Conservation (phyloP, 2,329 filamentous ascomycete genomes). For the Penicillium rolfsii region DNA sequence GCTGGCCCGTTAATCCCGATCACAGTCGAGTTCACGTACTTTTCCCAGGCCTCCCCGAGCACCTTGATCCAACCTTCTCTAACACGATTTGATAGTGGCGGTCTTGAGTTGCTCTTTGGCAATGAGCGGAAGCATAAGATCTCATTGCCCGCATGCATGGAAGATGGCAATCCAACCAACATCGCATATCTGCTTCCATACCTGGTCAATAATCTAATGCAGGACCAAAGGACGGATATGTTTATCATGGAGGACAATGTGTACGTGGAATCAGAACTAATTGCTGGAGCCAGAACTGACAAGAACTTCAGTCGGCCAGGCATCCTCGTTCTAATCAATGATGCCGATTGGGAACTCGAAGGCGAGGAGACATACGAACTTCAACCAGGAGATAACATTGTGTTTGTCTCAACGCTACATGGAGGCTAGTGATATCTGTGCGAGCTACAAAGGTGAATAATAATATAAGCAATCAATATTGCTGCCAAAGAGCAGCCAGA, state of each 20-base stretch:
- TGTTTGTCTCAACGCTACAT: conserved; percentile 96
- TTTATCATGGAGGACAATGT: conserved; percentile 87
- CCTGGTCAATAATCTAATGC: conserved; percentile 81
- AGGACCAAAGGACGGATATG: conserved; percentile 79
- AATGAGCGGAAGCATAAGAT: conserved; percentile 76
- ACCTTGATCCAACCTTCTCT: conserved; percentile 1
- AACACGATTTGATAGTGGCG: conserved; percentile 63
- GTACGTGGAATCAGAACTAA: conserved; percentile 61
- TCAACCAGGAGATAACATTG: conserved; percentile 78
- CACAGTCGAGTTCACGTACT: conserved; percentile 74
- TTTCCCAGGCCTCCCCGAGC: conserved; percentile 15
- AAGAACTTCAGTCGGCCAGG: conserved; percentile 74
- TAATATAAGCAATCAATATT: conserved; percentile 2
- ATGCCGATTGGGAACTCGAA: conserved; percentile 97
- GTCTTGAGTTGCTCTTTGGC: conserved; percentile 90
- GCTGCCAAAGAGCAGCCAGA: background rate
- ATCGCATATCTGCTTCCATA: conserved; percentile 77
- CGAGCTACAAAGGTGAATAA: conserved; percentile 5
- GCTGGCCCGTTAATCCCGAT: conserved; percentile 54
- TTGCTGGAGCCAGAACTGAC: conserved; percentile 12
- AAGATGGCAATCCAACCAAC: conserved; percentile 64
- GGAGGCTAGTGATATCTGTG: conserved; percentile 64
- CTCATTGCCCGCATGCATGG: conserved; percentile 65
- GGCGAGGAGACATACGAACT: conserved; percentile 90
- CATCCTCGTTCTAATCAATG: conserved; percentile 95